Conservation (phyloP, 23 red algal species). For the Chondrus crispus region DNA sequence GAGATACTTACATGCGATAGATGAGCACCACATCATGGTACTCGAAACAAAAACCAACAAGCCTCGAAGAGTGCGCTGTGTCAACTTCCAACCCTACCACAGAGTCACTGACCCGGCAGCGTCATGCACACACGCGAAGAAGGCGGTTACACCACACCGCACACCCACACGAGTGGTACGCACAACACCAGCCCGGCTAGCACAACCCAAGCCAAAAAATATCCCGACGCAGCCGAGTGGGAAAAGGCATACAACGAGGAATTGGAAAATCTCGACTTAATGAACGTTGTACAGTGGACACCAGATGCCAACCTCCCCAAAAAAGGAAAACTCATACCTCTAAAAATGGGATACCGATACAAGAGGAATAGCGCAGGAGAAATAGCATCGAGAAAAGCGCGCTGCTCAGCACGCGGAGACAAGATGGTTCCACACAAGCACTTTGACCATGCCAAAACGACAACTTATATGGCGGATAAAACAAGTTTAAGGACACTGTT, state of each 20-base stretch:
- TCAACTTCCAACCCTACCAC: no score
- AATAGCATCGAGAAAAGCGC: not conserved
- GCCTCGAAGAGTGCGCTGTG: no score
- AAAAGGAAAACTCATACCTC: not conserved
- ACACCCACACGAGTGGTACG: no score
- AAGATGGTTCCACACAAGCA: not conserved
- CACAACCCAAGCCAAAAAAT: not conserved
- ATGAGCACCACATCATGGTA: no score
- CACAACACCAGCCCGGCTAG: no score
- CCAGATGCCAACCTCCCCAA: not conserved
- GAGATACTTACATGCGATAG: no score
- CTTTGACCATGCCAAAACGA: not conserved
- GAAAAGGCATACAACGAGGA: not conserved
- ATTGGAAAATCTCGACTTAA: not conserved
- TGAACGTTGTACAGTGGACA: not conserved
- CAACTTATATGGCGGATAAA: not conserved
- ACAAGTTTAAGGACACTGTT: not conserved
- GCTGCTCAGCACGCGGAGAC: not conserved
- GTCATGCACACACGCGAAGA: no score
- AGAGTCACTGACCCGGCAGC: no score
- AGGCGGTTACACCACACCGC: no score
- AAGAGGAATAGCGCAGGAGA: not conserved
- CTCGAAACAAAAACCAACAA: no score
- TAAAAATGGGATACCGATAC: not conserved
- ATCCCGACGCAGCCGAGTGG: not conserved